Evolutionary conservation across 176 grass and related monocot species (phyloP).

Genomic region (Eragrostis nindensis): DNA sequence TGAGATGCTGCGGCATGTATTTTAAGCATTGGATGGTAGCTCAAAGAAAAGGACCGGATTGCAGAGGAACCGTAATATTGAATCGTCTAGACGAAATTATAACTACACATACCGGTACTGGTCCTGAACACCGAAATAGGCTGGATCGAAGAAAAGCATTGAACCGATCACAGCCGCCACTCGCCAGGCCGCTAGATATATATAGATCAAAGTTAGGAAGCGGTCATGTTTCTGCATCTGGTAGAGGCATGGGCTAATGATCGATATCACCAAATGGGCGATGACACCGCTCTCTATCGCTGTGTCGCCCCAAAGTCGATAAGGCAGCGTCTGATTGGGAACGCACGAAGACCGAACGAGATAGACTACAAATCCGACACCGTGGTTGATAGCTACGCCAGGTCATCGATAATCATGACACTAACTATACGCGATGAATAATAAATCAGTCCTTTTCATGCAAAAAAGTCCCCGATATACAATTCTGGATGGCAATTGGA

Average conservation of each 20-base stretch:
- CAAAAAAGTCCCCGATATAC: neutral
- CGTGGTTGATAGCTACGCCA: slow-evolving; percentile 28
- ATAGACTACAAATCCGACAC: neutral
- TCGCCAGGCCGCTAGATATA: neutral
- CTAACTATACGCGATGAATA: neutral
- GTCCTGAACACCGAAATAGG: neutral
- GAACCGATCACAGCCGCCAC: neutral
- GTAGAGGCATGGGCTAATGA: slow-evolving; percentile 31
- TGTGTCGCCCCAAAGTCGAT: neutral
- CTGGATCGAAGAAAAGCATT: neutral
- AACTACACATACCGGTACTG: neutral
- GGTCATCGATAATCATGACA: slow-evolving; percentile 37
- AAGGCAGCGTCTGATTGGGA: slow-evolving; percentile 10
- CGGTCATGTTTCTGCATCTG: neutral
- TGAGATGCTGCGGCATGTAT: neutral
- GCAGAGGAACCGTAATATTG: neutral
- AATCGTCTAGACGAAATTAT: neutral
- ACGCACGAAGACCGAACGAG: neutral
- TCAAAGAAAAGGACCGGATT: neutral
- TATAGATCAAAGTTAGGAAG: slow-evolving; percentile 6
- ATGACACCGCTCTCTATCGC: slow-evolving; percentile 12
- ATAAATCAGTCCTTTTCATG: neutral
- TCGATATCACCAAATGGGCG: slow-evolving; percentile 15
- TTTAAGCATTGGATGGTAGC: neutral
- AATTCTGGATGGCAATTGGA: slow-evolving; percentile 10